phyloP scores from a whole-genome alignment of 2,329 filamentous ascomycete genomes.

The Emmonsia crescens region DNA sequence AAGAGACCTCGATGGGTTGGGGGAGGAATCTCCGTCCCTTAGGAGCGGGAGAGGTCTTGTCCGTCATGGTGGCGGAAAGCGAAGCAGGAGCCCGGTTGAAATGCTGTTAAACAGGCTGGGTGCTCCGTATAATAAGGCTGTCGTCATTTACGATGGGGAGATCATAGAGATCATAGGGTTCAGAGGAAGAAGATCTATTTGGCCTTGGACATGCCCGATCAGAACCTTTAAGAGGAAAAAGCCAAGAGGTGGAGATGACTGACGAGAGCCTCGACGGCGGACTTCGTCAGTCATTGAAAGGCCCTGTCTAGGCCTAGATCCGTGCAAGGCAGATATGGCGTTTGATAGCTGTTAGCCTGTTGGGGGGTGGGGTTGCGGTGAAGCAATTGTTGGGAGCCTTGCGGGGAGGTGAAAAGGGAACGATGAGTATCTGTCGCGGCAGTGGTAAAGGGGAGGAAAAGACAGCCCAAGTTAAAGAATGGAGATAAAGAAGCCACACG shows the following conservation, averaged over 20 bases:
- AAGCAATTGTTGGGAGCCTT: neutral
- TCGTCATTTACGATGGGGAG: neutral
- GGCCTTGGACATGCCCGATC: neutral
- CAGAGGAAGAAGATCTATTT: neutral
- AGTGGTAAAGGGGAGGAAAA: neutral
- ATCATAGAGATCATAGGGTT: neutral
- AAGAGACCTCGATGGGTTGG: constrained; percentile 26
- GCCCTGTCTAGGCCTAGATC: neutral
- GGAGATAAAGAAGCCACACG: neutral
- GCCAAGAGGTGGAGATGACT: neutral
- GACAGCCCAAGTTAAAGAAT: neutral
- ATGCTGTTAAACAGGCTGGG: neutral
- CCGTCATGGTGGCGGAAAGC: neutral
- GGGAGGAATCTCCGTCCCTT: constrained; percentile 20
- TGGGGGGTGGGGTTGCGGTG: neutral
- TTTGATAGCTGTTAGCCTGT: neutral
- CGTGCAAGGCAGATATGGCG: neutral
- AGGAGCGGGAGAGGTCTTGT: neutral
- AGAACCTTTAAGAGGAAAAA: neutral
- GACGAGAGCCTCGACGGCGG: neutral
- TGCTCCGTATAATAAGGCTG: neutral
- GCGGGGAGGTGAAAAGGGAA: too few species aligned
- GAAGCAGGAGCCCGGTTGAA: neutral
- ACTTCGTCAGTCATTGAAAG: neutral
- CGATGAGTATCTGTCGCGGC: too few species aligned